Base-by-base conservation (phyloP, 805 yeast species). In the Starmerella floricola region DNA sequence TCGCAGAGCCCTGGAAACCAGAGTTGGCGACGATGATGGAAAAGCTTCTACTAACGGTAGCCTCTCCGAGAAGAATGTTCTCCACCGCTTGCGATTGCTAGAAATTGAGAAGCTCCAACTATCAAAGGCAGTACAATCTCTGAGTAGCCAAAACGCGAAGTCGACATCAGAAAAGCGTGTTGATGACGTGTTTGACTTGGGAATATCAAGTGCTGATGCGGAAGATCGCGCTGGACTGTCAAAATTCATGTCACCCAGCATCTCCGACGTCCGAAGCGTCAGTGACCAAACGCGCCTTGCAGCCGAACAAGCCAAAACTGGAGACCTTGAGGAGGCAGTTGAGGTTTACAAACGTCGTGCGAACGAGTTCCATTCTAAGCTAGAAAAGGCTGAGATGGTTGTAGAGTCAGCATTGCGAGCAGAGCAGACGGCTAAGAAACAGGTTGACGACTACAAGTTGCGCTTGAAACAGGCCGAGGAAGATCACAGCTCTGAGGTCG, bases 341-440 rank as follows among this genome's bases (percentile, higher is more conserved):
- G 73, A 72, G 30, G 63, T 79, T 26, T 85, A 81, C 60, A 79
- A 76, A 55, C 61, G 66, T 15, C 71, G 94, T 47, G 76, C 93
- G 27, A 87, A 82, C 28, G 80, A 78, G 47, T 80, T 83, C 56
- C 74, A 71, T 51, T 67, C 68, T 44, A 81, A 82, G 53, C 65
- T 86, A 20, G 93, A 85, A 53, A 71, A 73, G 38, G 87, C 91
- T 2, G 95, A 87, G 55, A 68, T 77, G 37, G 80, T 83, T 4
- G 73, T 80, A 2, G 66, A 71, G 40, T 69, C 75, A 34, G 74
- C 84, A 8, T 68, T 73, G 50, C 65, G 82, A 51, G 74, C 77
- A 11, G 87, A 79, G 55, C 68, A 68, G 41, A 54, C 64, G 29
- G 66, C 78, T 4, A 62, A 60, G 36, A 63, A 64, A 36, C 84